Percentiles rank a stretch among this genome's conserved stretches.
Conservation (phyloP, 164 flowering plant genomes). For the Akebia trifoliata region DNA sequence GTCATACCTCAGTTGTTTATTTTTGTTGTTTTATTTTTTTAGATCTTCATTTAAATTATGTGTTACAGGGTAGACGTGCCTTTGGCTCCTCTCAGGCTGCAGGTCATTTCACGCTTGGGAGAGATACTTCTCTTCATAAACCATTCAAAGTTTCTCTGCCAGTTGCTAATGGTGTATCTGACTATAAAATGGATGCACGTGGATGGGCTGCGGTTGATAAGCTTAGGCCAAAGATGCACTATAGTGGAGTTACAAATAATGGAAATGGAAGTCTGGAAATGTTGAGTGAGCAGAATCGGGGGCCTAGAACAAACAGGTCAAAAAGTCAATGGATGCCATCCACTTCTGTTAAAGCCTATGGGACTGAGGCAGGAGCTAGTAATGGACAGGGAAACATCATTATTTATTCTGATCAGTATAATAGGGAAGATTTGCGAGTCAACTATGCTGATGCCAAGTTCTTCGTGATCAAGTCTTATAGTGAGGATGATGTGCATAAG, state of each 20-base stretch:
- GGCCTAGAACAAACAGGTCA: constrained; percentile 52
- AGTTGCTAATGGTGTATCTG: constrained; percentile 27
- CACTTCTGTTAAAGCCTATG: constrained; percentile 44
- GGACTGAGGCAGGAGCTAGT: constrained; percentile 43
- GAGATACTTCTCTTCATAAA: constrained; percentile 23
- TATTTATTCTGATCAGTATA: constrained; percentile 54
- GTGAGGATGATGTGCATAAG: constrained; percentile 95
- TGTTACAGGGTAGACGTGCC: constrained; percentile 41
- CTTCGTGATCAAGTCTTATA: constrained; percentile 86
- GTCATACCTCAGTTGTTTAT: too few relatives aligned
- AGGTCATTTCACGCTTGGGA: constrained; percentile 31
- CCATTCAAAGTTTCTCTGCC: constrained; percentile 39
- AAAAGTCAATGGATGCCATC: constrained; percentile 35
- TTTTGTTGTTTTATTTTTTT: neutral
- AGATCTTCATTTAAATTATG: neutral
- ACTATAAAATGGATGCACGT: constrained; percentile 32
- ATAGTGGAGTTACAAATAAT: constrained; percentile 32
- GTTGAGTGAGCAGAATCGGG: constrained; percentile 59
- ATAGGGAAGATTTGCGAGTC: constrained; percentile 56
- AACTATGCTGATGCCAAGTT: constrained; percentile 62
- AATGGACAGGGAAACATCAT: constrained; percentile 50
- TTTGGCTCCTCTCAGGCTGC: constrained; percentile 28
- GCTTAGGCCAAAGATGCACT: constrained; percentile 35
- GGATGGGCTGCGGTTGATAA: constrained; percentile 30
- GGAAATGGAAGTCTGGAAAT: constrained; percentile 34